Base-by-base conservation (phyloP, 2,329 filamentous ascomycete species). In the Trichoderma sp. region DNA sequence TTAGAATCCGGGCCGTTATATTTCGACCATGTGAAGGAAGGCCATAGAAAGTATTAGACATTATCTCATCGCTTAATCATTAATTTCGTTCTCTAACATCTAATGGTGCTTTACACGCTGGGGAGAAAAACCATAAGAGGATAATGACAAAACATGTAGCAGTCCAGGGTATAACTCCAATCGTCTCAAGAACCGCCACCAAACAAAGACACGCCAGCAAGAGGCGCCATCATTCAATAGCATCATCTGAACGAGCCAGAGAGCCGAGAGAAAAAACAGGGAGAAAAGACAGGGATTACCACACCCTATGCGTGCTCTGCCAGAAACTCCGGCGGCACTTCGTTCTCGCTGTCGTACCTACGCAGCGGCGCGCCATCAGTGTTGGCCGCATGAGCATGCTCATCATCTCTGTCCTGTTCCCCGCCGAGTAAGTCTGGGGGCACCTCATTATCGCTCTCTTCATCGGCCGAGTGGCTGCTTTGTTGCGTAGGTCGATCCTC, bases 301-400 rank as follows among this genome's bases (percentile, higher is more conserved):
- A n/a, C 39, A 34, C 36, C 39, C 47, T 32, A 65, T 11, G 62
- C 75, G 50, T 86, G 83, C 74, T 87, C 84, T 12, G 83, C 83
- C 7, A 88, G 74, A 73, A 89, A 88, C 71, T 88, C 86, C 0
- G 80, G 79, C 1, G 87, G 86, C 8, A 88, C 82, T 66, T 86
- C 85, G 63, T 86, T 86, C 72, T 84, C 84, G 74, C 82, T 84
- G 53, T 80, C 80, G 65, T 79, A 76, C 62, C 77, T 76, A 20
- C 72, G 73, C 8, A 74, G 68, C 2, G 75, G 61, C 26, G 72
- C 73, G 12, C 74, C 73, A 12, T 71, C 73, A 13, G 64, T 73
- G 17, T 68, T 73, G 8, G 61, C 73, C 6, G 74, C 72, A 32
- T 71, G 70, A 72, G 76, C 62, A 20, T 50, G 67, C 36, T 74